Evolutionary conservation across 108 stramenopile species (phyloP), one percentile per base, ranked within the genome.

Genomic region (Fragilariopsis cylindrus): DNA sequence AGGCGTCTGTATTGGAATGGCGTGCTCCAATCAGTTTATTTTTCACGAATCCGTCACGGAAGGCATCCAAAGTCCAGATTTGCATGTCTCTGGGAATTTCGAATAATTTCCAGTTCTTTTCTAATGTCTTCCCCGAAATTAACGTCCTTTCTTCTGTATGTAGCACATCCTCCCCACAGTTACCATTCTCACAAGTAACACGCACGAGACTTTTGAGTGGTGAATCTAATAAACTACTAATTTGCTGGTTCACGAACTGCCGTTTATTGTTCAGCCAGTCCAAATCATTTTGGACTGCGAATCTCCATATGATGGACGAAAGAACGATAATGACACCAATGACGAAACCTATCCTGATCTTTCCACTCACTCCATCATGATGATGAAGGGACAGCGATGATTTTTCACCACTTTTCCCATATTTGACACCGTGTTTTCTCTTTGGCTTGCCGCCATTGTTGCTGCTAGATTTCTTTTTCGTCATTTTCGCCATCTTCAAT

Each of bases 61-160:
- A 68, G 30, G 90, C 88, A 85, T 91, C 90, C 71, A 84, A 74
- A 73, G 85, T 82, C 86, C 88, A 87, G 55, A 91, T 80, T 76
- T 87, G 88, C 5, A 85, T 63, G n/a, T 67, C 69, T 30, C 86
- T 84, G 54, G 88, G 88, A 42, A 91, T 60, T 50, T 52, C 69
- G 79, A 91, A 79, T 30, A 60, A 2, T 60, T 60, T 60, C 16
- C 40, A 60, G 5, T 60, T 18, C n/a, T 60, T 30, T 60, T 60
- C 58, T 30, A 60, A 9, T 60, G 40, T 60, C 58, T 40, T 30
- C 41, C 58, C 58, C 41, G 58, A 19, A 60, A n/a, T 0, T 60
- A 60, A 40, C 39, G 8, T 60, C 41, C 58, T 40, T 41, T 30
- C 21, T 30, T 30, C 6, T 9, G n/a, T 40, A n/a, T 21, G 4